Percentiles rank a stretch among this genome's conserved stretches.
These are phyloP conservation scores for Trifolium subterraneum DNA, from an alignment of 306 rosid species.

Conservation along the genomic window DNA sequence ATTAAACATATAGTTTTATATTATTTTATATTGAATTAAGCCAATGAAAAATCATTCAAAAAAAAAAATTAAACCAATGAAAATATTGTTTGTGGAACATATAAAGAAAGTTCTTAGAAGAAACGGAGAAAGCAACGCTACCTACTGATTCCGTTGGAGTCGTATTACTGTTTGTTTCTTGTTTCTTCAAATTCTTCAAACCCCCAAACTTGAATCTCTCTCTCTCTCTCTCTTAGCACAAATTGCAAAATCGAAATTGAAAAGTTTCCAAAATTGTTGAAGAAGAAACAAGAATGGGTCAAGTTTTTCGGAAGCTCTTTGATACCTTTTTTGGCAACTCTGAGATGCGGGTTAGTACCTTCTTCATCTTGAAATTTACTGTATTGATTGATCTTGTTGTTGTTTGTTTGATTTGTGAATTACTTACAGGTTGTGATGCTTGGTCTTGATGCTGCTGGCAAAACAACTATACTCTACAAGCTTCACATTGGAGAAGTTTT, in stretches of 20 bases:
- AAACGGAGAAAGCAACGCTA: neutral
- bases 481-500: slow-evolving; percentile 92
- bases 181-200: neutral
- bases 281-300: slow-evolving; percentile 49
- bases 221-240: neutral
- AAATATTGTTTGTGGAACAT: neutral
- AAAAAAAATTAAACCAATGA: too few species aligned
- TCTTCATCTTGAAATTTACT: neutral
- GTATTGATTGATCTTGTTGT: slow-evolving; percentile 32
- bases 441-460: slow-evolving; percentile 96
- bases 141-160: neutral
- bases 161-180: neutral
- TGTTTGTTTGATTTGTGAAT: too few species aligned
- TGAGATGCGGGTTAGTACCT: slow-evolving; percentile 48
- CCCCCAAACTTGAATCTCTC: neutral
- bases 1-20: too few species aligned
- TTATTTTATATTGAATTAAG: too few species aligned
- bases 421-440: slow-evolving; percentile 83
- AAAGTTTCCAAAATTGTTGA: neutral
- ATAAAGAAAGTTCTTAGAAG: neutral
- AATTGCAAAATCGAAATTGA: neutral
- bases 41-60: too few species aligned
- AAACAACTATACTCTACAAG: slow-evolving; percentile 89
- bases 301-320: slow-evolving; percentile 63
- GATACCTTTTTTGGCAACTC: slow-evolving; percentile 58